A percentile compares a stretch with the other conserved stretches of the same genome.
These are phyloP conservation scores for Bipolaris victoriae DNA, from an alignment of 2,329 filamentous ascomycete species.

Conservation along the genomic window DNA sequence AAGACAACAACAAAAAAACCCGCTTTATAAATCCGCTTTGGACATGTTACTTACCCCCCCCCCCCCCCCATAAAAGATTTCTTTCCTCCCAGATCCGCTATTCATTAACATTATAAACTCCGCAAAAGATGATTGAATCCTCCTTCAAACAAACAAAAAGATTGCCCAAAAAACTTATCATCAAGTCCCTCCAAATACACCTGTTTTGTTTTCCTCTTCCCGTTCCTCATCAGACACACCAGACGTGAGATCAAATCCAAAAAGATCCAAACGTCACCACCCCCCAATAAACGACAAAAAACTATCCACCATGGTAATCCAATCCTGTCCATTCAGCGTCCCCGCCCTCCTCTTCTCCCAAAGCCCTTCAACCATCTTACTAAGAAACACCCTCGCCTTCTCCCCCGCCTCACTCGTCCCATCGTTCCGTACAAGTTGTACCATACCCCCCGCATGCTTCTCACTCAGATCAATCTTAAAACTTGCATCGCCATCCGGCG, in stretches of 20 bases:
- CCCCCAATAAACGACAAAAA: constrained; percentile 45
- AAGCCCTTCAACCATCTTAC: constrained; percentile 31
- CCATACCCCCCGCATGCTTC: constrained; percentile 40
- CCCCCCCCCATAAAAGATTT: neutral
- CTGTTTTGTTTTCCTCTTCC: no score
- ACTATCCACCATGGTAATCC: constrained; percentile 44
- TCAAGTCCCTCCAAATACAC: neutral
- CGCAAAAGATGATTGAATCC: neutral
- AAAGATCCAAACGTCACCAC: constrained; percentile 17
- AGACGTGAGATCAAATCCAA: neutral
- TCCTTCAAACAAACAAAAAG: no score
- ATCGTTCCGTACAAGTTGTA: constrained; percentile 43
- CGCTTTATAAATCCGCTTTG: neutral
- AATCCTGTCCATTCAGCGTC: constrained; percentile 42
- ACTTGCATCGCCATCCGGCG: constrained; percentile 47
- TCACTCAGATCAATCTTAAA: constrained; percentile 48
- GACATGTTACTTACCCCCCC: neutral
- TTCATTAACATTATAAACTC: neutral
- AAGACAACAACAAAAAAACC: no score
- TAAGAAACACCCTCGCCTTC: constrained; percentile 29
- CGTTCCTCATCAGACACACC: neutral
- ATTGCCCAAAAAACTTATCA: neutral
- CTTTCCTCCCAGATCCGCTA: no score
- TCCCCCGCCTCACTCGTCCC: constrained; percentile 41
- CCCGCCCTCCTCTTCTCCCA: constrained; percentile 45